phyloP scores from a whole-genome alignment of 106 monocot species.

The Gastrodia elata region DNA sequence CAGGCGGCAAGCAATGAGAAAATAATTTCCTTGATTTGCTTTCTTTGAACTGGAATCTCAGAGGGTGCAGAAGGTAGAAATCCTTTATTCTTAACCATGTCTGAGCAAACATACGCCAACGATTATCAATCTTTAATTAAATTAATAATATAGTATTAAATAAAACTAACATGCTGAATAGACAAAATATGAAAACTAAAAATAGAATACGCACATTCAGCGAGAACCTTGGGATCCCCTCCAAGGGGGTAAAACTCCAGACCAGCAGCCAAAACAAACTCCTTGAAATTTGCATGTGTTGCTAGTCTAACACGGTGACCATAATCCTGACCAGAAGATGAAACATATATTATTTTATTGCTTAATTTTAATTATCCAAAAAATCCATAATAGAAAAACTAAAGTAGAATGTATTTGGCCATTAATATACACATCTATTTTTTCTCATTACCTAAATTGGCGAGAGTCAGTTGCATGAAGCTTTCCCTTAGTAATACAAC shows the following conservation, averaged over 20 bases:
- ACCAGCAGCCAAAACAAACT: conserved; percentile 79
- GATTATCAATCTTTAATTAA: neutral
- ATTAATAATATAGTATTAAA: neutral
- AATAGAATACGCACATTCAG: conserved; percentile 46
- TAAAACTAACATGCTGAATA: neutral
- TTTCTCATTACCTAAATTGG: neutral
- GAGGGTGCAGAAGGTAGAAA: conserved; percentile 81
- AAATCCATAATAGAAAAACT: neutral
- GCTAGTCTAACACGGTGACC: conserved; percentile 89
- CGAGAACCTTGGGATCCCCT: conserved; percentile 78
- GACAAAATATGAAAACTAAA: neutral
- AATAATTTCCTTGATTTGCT: conserved; percentile 78
- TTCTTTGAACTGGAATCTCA: conserved; percentile 74
- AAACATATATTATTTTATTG: neutral
- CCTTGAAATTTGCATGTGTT: conserved; percentile 89
- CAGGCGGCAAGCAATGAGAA: conserved; percentile 81
- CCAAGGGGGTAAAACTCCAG: conserved; percentile 87
- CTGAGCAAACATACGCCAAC: conserved; percentile 24
- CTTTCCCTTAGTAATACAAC: neutral
- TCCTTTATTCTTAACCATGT: conserved; percentile 96
- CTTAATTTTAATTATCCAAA: neutral
- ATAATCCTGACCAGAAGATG: conserved; percentile 42
- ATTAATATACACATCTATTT: neutral
- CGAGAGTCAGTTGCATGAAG: neutral
- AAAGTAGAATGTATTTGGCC: neutral